phyloP scores from a whole-genome alignment of 148 eudicot genomes.

The Heliosperma pusillum region DNA sequence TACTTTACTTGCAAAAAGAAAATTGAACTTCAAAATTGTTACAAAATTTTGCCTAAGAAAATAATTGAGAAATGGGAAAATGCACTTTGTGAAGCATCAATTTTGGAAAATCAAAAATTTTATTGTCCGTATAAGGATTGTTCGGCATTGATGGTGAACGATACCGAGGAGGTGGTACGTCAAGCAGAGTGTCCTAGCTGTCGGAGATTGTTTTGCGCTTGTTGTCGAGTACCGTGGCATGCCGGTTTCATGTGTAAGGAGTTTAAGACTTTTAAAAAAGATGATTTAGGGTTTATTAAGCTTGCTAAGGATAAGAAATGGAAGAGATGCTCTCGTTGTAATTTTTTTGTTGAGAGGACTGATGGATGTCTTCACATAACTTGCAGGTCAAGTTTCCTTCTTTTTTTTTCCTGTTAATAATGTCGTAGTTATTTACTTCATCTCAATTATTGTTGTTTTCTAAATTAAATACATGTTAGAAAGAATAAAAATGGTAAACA shows the following conservation, averaged over 20 bases:
- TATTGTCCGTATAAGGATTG: slow-evolving; percentile 60
- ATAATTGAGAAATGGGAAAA: slow-evolving; percentile 44
- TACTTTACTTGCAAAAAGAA: slow-evolving; percentile 21
- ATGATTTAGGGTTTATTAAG: slow-evolving; percentile 47
- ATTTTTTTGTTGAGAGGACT: slow-evolving; percentile 44
- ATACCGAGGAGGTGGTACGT: slow-evolving; percentile 17
- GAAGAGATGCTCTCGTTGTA: slow-evolving; percentile 55
- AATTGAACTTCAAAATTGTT: slow-evolving; percentile 31
- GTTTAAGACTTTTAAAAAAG: slow-evolving; percentile 31
- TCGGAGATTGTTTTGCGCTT: slow-evolving; percentile 48
- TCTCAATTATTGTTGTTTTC: too few relatives aligned
- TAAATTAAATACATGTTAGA: too few relatives aligned
- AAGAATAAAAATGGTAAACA: too few relatives aligned
- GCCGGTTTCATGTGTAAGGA: slow-evolving; percentile 44
- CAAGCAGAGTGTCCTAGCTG: slow-evolving; percentile 45
- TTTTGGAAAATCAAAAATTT: slow-evolving; percentile 34
- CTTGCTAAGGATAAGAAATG: slow-evolving; percentile 54
- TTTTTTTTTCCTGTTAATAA: too few relatives aligned
- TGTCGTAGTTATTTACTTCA: too few relatives aligned
- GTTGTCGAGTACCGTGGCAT: slow-evolving; percentile 60
- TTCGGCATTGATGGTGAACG: slow-evolving; percentile 42
- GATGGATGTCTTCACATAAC: slow-evolving; percentile 58
- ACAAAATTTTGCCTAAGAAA: slow-evolving; percentile 22
- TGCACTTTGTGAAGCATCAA: slow-evolving; percentile 33
- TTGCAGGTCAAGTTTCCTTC: slow-evolving; percentile 39